Evolutionary conservation across 345 rosid species (phyloP).

Genomic region (Heritiera fomes): DNA sequence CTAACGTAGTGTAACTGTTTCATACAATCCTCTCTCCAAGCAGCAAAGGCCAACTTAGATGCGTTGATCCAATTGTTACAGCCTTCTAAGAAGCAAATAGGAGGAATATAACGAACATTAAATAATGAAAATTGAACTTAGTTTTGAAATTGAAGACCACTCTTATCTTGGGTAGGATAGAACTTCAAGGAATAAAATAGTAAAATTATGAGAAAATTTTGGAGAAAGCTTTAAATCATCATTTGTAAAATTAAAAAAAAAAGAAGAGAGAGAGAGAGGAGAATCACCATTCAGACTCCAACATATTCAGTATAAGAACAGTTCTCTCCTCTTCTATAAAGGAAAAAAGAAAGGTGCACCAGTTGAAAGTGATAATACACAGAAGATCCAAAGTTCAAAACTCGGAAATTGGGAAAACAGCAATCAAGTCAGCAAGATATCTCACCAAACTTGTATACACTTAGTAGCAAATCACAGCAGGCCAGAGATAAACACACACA

Average conservation of each 20-base stretch:
- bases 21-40: too few relatives aligned
- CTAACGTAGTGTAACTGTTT: too few relatives aligned
- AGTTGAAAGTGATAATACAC: not conserved
- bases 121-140: not conserved
- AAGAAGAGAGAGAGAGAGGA: not conserved
- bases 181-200: too few relatives aligned
- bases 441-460: not conserved
- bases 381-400: not conserved
- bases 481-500: not conserved
- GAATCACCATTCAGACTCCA: not conserved
- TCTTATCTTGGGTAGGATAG: too few relatives aligned
- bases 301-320: not conserved
- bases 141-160: not conserved
- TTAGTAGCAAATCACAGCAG: not conserved
- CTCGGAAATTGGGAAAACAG: not conserved
- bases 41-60: not conserved
- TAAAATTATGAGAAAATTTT: not conserved
- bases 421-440: not conserved
- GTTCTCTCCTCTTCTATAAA: not conserved
- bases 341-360: not conserved
- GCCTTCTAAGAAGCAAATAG: not conserved
- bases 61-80: not conserved
- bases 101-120: not conserved
- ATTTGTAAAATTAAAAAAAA: slow-evolving; percentile 37
- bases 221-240: slow-evolving; percentile 31